These are phyloP conservation scores for Syzygium jambos DNA, from an alignment of 345 rosid genomes.

Conservation along the genomic window DNA sequence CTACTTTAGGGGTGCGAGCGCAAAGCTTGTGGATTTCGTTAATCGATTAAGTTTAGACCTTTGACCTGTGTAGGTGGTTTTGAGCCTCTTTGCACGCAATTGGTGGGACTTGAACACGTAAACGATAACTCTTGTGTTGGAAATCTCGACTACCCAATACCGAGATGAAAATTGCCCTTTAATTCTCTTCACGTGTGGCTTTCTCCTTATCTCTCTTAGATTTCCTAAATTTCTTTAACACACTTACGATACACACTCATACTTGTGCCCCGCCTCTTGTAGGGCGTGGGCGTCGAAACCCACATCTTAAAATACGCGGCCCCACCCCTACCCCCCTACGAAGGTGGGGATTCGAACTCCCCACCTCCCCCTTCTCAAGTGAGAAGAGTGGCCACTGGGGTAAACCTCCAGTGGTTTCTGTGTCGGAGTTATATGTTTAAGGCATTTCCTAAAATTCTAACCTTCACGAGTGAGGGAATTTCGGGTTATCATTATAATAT, in stretches of 20 bases:
- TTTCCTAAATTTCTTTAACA: not conserved
- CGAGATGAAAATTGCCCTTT: not conserved
- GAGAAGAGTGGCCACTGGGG: too few species aligned
- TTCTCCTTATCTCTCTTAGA: not conserved
- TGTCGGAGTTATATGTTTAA: not conserved
- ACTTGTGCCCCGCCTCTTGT: too few species aligned
- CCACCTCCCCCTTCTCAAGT: too few species aligned
- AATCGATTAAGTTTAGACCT: accelerated
- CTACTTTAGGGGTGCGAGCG: not conserved
- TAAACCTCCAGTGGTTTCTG: too few species aligned
- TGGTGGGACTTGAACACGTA: not conserved
- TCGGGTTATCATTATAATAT: not conserved
- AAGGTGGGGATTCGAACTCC: too few species aligned
- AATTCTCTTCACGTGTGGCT: not conserved
- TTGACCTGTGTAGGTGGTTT: accelerated
- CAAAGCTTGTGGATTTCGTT: not conserved
- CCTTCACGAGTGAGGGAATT: not conserved
- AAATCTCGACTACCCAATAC: not conserved
- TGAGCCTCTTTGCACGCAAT: not conserved
- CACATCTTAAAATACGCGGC: too few species aligned
- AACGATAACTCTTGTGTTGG: not conserved
- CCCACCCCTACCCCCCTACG: too few species aligned
- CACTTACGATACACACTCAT: too few species aligned
- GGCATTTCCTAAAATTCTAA: not conserved
- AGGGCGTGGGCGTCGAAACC: too few species aligned